Percentiles rank a stretch among this genome's conserved stretches.
Conservation (phyloP, 1,284 basidiomycete species). For the Heterobasidion irregulare region DNA sequence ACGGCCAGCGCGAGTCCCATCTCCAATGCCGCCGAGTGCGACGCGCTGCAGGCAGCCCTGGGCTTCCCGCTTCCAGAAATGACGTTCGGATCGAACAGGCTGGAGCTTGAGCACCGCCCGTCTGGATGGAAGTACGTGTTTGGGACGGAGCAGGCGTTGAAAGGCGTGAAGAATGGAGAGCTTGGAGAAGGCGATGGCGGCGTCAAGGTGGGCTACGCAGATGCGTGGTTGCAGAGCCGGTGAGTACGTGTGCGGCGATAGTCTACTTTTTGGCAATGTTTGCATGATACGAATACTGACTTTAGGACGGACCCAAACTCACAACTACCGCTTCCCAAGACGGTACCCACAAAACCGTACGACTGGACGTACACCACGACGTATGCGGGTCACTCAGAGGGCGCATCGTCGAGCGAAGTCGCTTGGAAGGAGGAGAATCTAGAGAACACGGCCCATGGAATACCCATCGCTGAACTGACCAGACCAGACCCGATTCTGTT, state of each 20-base stretch:
- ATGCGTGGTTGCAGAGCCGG: slow-evolving; percentile 90
- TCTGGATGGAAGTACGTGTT: slow-evolving; percentile 67
- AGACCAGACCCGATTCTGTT: slow-evolving; percentile 90
- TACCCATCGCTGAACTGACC: slow-evolving; percentile 80
- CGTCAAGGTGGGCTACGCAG: slow-evolving; percentile 91
- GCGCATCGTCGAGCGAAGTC: slow-evolving; percentile 14
- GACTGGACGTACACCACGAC: slow-evolving; percentile 98
- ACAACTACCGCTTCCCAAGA: slow-evolving; percentile 60
- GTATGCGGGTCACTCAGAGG: slow-evolving; percentile 59
- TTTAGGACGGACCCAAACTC: slow-evolving; percentile 57
- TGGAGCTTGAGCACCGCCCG: slow-evolving; percentile 55
- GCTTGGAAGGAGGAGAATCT: slow-evolving; percentile 48
- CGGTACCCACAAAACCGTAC: slow-evolving; percentile 77
- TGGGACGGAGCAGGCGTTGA: slow-evolving; percentile 63
- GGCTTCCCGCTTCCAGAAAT: slow-evolving; percentile 91
- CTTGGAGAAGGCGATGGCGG: slow-evolving; percentile 76
- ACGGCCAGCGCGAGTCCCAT: slow-evolving; percentile 63
- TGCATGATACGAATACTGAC: slow-evolving; percentile 1
- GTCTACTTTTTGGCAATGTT: neutral
- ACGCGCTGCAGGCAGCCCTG: slow-evolving; percentile 56
- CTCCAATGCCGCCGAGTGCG: slow-evolving; percentile 66
- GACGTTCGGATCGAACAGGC: slow-evolving; percentile 86
- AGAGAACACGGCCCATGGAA: slow-evolving; percentile 45
- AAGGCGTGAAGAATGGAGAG: slow-evolving; percentile 69
- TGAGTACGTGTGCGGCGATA: slow-evolving; percentile 18